Percentiles rank a stretch among this genome's conserved stretches.
Conservation (phyloP, 176 grass and related monocot species). For the Zea mays region Zm-B73-REFERENCE-NAM-5.0 NC_050105.1:25915501-25916000, state of each 20-base stretch:
- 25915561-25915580: slow-evolving; percentile 21
- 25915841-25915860: no score
- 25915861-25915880: no score
- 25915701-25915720: slow-evolving; percentile 30
- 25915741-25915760: slow-evolving; percentile 22
- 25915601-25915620: slow-evolving; percentile 42
- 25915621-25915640: neutral
- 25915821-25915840: neutral
- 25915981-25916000: slow-evolving; percentile 42
- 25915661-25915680: neutral
- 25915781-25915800: neutral
- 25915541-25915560: slow-evolving; percentile 43
- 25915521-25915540: slow-evolving; percentile 16
- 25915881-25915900: no score
- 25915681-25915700: slow-evolving; percentile 27
- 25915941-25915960: slow-evolving; percentile 38
- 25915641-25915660: neutral
- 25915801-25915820: slow-evolving; percentile 45
- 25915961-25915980: slow-evolving; percentile 24
- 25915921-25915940: slow-evolving; percentile 21
- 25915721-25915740: slow-evolving; percentile 21
- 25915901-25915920: slow-evolving; percentile 7
- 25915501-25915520: slow-evolving; percentile 21
- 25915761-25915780: slow-evolving; percentile 27
- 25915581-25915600: slow-evolving; percentile 26